Conservation (phyloP, 208 protist genomes). For the Vickermania spadyakhi region DNA sequence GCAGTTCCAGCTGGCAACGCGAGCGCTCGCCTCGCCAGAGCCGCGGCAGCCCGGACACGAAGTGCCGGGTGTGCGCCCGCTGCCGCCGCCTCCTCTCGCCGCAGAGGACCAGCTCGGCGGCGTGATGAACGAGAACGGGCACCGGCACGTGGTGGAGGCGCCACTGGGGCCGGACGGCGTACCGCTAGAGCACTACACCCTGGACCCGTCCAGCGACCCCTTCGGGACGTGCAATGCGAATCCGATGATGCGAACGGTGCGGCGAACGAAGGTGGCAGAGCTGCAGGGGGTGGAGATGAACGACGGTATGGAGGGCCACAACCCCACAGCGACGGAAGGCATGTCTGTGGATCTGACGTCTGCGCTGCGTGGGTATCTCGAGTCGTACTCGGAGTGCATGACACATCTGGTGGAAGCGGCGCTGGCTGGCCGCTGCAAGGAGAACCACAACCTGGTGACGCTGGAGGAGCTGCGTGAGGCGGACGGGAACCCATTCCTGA, state of each 20-base stretch:
- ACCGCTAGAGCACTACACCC: background rate
- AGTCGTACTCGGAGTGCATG: constrained; percentile 58
- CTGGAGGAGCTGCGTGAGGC: constrained; percentile 50
- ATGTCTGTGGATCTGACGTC: constrained; percentile 62
- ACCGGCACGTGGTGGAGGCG: too few species aligned
- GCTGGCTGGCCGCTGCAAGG: constrained; percentile 36
- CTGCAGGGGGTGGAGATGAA: constrained; percentile 13
- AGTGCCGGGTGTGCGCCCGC: background rate
- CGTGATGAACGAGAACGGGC: too few species aligned
- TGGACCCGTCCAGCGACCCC: background rate
- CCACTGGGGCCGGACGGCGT: background rate
- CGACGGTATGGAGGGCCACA: constrained; percentile 19
- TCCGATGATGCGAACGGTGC: background rate
- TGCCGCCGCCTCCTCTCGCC: background rate
- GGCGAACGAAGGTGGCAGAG: constrained; percentile 8
- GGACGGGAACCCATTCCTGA: constrained; percentile 50
- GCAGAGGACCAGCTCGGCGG: background rate
- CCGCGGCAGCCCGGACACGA: background rate
- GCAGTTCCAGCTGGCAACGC: background rate
- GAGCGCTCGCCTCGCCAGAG: background rate
- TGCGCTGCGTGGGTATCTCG: constrained; percentile 47
- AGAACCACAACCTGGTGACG: constrained; percentile 32
- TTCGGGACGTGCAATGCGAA: background rate
- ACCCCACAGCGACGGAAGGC: constrained; percentile 17
- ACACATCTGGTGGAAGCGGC: constrained; percentile 71